Conservation (phyloP, 306 rosid genomes). For the Arachis stenosperma region DNA sequence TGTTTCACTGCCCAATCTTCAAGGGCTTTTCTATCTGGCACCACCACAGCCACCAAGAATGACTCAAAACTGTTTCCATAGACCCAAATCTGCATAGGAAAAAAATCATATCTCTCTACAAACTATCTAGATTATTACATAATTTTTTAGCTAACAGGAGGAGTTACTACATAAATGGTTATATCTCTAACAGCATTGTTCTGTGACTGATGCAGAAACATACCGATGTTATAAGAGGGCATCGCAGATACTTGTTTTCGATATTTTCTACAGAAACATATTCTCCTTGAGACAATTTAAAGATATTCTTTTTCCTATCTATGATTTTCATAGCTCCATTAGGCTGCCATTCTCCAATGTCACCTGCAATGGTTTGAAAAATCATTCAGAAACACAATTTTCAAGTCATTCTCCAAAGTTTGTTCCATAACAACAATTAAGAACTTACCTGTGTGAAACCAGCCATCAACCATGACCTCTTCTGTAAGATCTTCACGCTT, state of each 20-base stretch:
- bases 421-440: neutral
- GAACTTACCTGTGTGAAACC: conserved; percentile 94
- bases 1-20: conserved; percentile 79
- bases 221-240: conserved; percentile 83
- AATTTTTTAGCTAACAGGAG: too few species aligned
- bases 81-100: conserved; percentile 73
- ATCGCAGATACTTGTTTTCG: conserved; percentile 72
- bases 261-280: conserved; percentile 89
- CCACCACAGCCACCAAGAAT: conserved; percentile 88
- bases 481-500: conserved; percentile 81
- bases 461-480: conserved; percentile 80
- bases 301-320: conserved; percentile 88
- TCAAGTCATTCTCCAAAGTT: conserved; percentile 25
- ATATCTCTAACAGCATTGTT: conserved; percentile 15
- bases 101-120: conserved; percentile 15
- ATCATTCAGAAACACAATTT: neutral
- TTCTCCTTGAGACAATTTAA: conserved; percentile 95
- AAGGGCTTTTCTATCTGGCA: conserved; percentile 74
- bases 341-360: conserved; percentile 94
- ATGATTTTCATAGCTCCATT: conserved; percentile 90
- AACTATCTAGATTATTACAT: too few species aligned
- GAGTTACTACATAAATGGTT: neutral
- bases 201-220: conserved; percentile 34
- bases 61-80: conserved; percentile 97
- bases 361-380: conserved; percentile 57